Evolutionary conservation across 208 protist genomes (phyloP), one percentile per base, ranked within the genome.

Genomic region (Blechomonas ayalai): DNA sequence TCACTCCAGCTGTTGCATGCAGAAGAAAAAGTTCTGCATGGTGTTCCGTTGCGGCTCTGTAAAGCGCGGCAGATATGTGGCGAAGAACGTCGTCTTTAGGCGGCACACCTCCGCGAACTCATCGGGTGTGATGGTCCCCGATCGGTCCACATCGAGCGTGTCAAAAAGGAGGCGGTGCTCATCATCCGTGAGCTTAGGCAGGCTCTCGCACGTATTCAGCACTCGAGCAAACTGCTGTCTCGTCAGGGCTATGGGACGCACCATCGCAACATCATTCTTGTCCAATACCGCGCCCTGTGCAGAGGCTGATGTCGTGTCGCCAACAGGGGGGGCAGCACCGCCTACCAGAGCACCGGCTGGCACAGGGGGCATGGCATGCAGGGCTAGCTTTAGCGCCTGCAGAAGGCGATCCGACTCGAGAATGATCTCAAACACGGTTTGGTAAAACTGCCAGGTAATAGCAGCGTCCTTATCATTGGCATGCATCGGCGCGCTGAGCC

Each of bases 1-100:
- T 47, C 44, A 83, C 16, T 77, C 71, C 2, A 82, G 63, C 47
- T 90, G 75, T 36, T 85, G 80, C 74, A 90, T 84, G 50, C 80
- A 90, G 40, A 61, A 67, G 9, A 82, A 51, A 32, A 84, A 90
- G 47, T 74, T 58, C 50, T 90, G 80, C 4, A 90, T 42, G 0
- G 45, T 25, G 42, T 80, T 90, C 0, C 73, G 60, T 24, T 51
- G 49, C 9, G 66, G 64, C 55, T 78, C 69, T 16, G 45, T 46
- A 26, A 78, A 90, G 39, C 72, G 60, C 2, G 74, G 65, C 22
- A 74, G 41, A 4, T 67, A 51, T 12, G 33, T 20, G 0, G 67
- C 65, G 28, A 85, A 90, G 28, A 64, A 69, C 10, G 37, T 47
- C 15, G 37, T 43, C 18, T 42, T 15, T 22, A 56, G 13, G 27